Evolutionary conservation across 2,329 filamentous ascomycete genomes (phyloP).

Genomic region (Sclerotinia sclerotiorum): DNA sequence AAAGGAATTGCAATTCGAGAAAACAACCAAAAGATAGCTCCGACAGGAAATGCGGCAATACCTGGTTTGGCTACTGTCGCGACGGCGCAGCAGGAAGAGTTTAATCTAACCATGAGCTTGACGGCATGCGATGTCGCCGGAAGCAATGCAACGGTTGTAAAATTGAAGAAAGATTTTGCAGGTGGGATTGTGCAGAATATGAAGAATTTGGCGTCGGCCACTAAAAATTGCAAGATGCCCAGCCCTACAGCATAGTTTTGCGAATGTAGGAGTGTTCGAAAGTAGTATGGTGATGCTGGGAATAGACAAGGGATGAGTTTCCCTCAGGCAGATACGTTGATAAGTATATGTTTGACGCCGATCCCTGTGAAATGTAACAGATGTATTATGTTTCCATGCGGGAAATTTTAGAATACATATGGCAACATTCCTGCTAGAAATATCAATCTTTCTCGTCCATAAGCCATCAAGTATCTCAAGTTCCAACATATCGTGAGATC

Average conservation of each 20-base stretch:
- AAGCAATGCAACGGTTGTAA: conserved; percentile 28
- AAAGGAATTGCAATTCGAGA: conserved; percentile 33
- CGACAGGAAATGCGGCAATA: conserved; percentile 29
- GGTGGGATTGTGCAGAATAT: conserved; percentile 33
- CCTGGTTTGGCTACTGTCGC: conserved; percentile 31
- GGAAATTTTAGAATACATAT: neutral
- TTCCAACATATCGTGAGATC: too few species aligned
- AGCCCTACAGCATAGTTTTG: neutral
- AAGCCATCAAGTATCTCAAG: neutral
- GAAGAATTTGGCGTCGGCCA: conserved; percentile 31
- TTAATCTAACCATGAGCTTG: conserved; percentile 30
- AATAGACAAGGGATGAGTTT: too few species aligned
- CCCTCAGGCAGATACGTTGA: too few species aligned
- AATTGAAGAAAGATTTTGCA: conserved; percentile 29
- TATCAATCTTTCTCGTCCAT: neutral
- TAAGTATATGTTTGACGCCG: neutral
- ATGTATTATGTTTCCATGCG: neutral
- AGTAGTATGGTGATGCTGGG: too few species aligned
- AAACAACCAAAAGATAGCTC: conserved; percentile 35
- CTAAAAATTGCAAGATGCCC: neutral
- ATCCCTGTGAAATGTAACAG: neutral
- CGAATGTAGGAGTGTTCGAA: neutral
- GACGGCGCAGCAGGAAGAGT: conserved; percentile 30
- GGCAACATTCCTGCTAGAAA: neutral
- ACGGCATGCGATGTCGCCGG: conserved; percentile 14